Evolutionary conservation across 768 basidiomycete species (phyloP), one percentile per base, ranked within the genome.

Genomic region (Ephemerocybe angulata): DNA sequence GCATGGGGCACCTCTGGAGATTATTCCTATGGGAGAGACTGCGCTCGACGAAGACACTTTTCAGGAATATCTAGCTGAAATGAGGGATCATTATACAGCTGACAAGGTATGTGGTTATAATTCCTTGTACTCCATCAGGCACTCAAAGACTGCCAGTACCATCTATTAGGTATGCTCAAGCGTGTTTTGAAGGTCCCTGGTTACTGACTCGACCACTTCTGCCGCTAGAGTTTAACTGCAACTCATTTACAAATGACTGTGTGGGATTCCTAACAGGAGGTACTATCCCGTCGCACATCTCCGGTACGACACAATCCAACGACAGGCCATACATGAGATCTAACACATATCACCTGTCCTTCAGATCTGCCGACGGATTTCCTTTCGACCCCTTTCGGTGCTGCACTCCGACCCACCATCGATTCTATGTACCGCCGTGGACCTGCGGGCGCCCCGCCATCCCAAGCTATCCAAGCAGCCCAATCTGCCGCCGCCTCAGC

Each of bases 201-300:
- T 17, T 33, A 19, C 51, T 37, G 38, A 22, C 42, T 30, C 21
- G 19, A 52, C 27, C 28, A 17, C 31, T 29, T 42, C 41, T 50
- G 30, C 13, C 58, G n/a, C n/a, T n/a, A 87, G 92, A 96, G 40
- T 95, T 95, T 60, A 97, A 97, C 63, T 97, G 94, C 70, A 98
- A 98, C 68, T 88, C 90, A 1, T 98, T 98, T 60, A 94, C 93
- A 2, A 91, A 87, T 56, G 93, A 96, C 59, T 85, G 85, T 55
- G 72, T 93, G 30, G 93, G 88, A 2, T 94, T 97, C 65, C 70
- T 98, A 46, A 96, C 91, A 0, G 93, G 93, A 27, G 78, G 78
- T 3, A 83, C 83, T 15, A 90, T 97, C 52, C 94, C 94, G 3
- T 59, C 76, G 2, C 93, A 84, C 70, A 90, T 98, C 58, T 89